Percentiles rank a stretch among this genome's conserved stretches.
These are phyloP conservation scores for Auriscalpium microsporum DNA, from an alignment of 768 basidiomycete species.

Conservation along the genomic window DNA sequence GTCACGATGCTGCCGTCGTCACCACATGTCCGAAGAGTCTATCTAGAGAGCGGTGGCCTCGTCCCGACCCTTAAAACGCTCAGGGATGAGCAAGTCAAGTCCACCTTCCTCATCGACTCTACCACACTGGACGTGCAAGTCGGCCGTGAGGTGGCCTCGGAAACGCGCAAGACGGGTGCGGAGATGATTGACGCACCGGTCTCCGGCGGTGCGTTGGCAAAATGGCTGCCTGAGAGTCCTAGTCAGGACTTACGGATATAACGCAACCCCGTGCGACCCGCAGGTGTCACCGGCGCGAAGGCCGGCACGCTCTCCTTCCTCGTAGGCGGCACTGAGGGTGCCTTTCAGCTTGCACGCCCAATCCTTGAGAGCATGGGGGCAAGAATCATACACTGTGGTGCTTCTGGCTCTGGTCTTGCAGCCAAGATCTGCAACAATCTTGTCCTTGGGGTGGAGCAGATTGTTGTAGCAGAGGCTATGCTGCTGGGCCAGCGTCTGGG, in stretches of 20 bases:
- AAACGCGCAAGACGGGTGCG: constrained; percentile 48
- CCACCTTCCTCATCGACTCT: constrained; percentile 76
- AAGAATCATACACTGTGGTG: constrained; percentile 76
- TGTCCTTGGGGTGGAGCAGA: constrained; percentile 46
- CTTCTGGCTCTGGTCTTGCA: constrained; percentile 71
- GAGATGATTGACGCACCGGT: constrained; percentile 91
- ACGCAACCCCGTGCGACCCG: neutral
- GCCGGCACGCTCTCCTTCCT: constrained; percentile 88
- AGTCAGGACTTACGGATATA: neutral
- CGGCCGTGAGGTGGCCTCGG: constrained; percentile 53
- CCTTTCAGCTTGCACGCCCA: constrained; percentile 50
- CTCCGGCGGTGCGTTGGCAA: constrained; percentile 61
- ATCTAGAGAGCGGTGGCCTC: constrained; percentile 51
- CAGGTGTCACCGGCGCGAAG: constrained; percentile 80
- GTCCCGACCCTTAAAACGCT: constrained; percentile 52
- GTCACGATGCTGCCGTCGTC: constrained; percentile 92
- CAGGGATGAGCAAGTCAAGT: constrained; percentile 22
- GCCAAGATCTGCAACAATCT: constrained; percentile 92
- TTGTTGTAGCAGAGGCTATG: constrained; percentile 87
- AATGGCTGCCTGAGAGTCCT: neutral
- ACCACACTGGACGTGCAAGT: constrained; percentile 82
- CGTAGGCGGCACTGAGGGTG: constrained; percentile 64
- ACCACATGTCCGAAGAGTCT: constrained; percentile 77
- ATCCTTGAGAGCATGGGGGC: constrained; percentile 69
- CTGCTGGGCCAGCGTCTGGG: constrained; percentile 77